Base-by-base conservation (phyloP, 2,329 filamentous ascomycete species). In the Dissoconium aciculare region DNA sequence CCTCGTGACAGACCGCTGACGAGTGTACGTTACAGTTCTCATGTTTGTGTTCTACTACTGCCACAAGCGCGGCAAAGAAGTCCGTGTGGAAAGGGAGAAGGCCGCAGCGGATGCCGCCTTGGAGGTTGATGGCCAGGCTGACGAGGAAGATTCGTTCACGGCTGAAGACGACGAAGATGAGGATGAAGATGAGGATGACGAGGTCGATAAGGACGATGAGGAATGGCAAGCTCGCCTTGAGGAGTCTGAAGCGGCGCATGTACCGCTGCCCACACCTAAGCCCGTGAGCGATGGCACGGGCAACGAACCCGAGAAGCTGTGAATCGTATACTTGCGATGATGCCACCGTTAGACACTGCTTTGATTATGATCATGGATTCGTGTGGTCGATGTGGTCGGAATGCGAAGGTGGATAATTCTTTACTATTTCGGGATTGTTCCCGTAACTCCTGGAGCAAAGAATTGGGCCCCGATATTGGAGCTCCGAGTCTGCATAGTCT, bases 21-120 rank as follows among this genome's bases (percentile, higher is more conserved):
- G 19, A n/a, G n/a, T n/a, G 19, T 23, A n/a, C 19, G n/a, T 8
- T 8, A 8, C 33, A 80, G 81, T 95, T 32, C 67, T 95, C 11
- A 69, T 98, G 34, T 89, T 93, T 51, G 82, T 92, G 26, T 75
- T 95, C 46, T 98, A 87, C 85, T 98, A 95, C 59, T 95, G 85
- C 59, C 78, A 95, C 58, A 95, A 95, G 62, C 79, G 89, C 32
- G 89, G 89, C 23, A 74, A 74, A 26, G 87, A 98, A 59, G 75
- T 74, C 5, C 71, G 89, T 30, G 69, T 95, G 9, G 76, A 46
- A 2, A 40, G 41, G 11, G 42, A 44, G 29, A 33, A 32, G 6
- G 40, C 36, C 8, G 35, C 28, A 14, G 37, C 29, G 3, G 33
- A 34, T n/a, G 36, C 31, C 24, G 35, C 26, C n/a, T 42, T 35